Percentiles rank a stretch among this genome's conserved stretches.
phyloP scores from a whole-genome alignment of 176 grass and related monocot species.

The Elaeis guineensis region DNA sequence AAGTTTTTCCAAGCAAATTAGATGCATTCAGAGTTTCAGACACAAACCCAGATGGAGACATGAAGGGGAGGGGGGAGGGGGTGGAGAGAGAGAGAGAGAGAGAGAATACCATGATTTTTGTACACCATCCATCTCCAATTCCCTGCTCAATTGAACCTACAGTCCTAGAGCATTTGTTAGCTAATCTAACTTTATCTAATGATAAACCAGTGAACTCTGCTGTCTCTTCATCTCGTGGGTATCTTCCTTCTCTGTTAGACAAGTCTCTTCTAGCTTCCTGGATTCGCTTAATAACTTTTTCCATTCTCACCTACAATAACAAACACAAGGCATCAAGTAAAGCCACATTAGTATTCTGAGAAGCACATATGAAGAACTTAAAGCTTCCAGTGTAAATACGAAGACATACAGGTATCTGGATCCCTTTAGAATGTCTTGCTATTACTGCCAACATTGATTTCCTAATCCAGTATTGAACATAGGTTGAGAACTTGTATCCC shows the following conservation, averaged over 20 bases:
- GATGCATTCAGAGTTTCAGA: too few relatives aligned
- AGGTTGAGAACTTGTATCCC: constrained; percentile 76
- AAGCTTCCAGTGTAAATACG: constrained; percentile 6
- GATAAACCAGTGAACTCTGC: constrained; percentile 46
- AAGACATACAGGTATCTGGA: constrained; percentile 61
- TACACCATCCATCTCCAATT: constrained; percentile 22
- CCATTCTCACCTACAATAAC: constrained; percentile 56
- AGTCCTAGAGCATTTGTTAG: constrained; percentile 49
- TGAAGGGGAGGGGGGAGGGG: too few relatives aligned
- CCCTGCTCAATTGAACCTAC: constrained; percentile 50
- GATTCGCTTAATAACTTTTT: constrained; percentile 57
- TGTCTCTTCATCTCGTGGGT: constrained; percentile 49
- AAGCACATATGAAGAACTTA: neutral
- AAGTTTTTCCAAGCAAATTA: too few relatives aligned
- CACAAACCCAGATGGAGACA: too few relatives aligned
- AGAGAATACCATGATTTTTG: constrained; percentile 41
- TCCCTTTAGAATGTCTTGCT: constrained; percentile 40
- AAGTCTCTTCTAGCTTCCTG: constrained; percentile 50
- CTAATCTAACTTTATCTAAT: constrained; percentile 56
- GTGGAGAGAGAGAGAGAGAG: too few relatives aligned
- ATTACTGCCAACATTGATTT: constrained; percentile 68
- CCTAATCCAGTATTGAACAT: constrained; percentile 84
- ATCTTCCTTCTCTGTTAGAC: constrained; percentile 33
- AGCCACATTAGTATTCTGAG: neutral
- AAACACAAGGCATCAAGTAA: neutral